phyloP scores from a whole-genome alignment of 2,329 filamentous ascomycete species.

The Coniochaeta hoffmannii region DNA sequence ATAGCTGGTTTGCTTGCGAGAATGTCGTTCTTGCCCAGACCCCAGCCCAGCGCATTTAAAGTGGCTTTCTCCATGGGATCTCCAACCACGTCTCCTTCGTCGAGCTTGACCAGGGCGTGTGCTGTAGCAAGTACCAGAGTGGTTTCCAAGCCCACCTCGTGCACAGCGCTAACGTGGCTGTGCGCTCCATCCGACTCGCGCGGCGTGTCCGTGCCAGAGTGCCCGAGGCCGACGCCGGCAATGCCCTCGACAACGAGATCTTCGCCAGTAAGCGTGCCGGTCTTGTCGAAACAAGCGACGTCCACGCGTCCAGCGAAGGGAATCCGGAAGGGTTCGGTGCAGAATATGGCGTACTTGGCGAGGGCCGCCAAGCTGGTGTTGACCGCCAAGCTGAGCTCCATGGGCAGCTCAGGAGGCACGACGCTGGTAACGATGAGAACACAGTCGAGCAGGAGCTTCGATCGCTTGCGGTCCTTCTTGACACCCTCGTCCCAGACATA shows the following conservation, averaged over 20 bases:
- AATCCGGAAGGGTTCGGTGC: conserved; percentile 97
- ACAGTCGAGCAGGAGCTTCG: conserved; percentile 94
- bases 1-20: conserved; percentile 59
- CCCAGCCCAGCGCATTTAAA: conserved; percentile 82
- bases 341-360: conserved; percentile 95
- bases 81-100: conserved; percentile 94
- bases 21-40: conserved; percentile 80
- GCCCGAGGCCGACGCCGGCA: conserved; percentile 73
- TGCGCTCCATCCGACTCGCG: conserved; percentile 76
- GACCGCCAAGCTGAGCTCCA: conserved; percentile 95
- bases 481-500: conserved; percentile 99
- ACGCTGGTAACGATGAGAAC: conserved; percentile 97
- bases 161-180: conserved; percentile 66
- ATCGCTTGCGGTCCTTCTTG: conserved; percentile 86
- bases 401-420: conserved; percentile 94
- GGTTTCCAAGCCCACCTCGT: conserved; percentile 67
- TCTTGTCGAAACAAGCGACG: conserved; percentile 97
- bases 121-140: conserved; percentile 91
- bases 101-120: conserved; percentile 89
- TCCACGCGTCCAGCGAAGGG: conserved; percentile 94
- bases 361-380: conserved; percentile 94
- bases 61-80: conserved; percentile 99
- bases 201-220: conserved; percentile 55
- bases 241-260: conserved; percentile 96
- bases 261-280: conserved; percentile 91